Evolutionary conservation across 768 basidiomycete species (phyloP), one percentile per base, ranked within the genome.

Genomic region (Tulasnella sp.): DNA sequence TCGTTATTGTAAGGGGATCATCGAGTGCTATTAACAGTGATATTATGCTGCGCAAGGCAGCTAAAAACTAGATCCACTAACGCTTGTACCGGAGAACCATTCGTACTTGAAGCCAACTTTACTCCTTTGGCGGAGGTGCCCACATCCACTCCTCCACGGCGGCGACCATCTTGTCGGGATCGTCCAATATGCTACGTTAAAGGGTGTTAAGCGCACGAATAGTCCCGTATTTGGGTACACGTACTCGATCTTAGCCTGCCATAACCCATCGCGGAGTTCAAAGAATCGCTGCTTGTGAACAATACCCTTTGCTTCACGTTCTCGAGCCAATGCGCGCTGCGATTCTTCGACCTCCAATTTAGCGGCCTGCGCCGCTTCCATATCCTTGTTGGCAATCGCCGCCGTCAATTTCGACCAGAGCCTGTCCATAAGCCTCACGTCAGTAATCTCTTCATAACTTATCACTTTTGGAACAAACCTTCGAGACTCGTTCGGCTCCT

Each of bases 321-420:
- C 81, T 77, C 84, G 87, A 42, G 92, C 87, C 71, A 85, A 80
- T 76, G 97, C 94, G 64, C 97, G 85, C 81, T 98, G 95, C 32
- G 88, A 88, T 75, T 96, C 94, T 81, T 99, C 97, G 0, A 99
- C 92, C 14, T 85, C 84, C 2, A 87, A 86, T 84, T 99, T 99
- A 64, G 94, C 92, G 34, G 86, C 86, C 4, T 95, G 97, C 29
- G 97, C 97, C 12, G 87, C 89, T 76, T 95, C 93, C 94, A 98
- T 96, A 79, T 99, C 94, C 77, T 90, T 92, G 37, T 83, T 83
- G 36, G 84, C 79, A 80, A 99, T 98, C 22, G 96, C 97, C 19
- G 84, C 82, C 32, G 97, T 98, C 52, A 99, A 81, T 62, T 88
- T 84, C 42, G 82, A 77, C 97, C 97, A 99, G 69, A 98, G 80